These are phyloP conservation scores for Actinomortierella wolfii DNA, from an alignment of 371 early-diverging fungal genomes.

Conservation along the genomic window DNA sequence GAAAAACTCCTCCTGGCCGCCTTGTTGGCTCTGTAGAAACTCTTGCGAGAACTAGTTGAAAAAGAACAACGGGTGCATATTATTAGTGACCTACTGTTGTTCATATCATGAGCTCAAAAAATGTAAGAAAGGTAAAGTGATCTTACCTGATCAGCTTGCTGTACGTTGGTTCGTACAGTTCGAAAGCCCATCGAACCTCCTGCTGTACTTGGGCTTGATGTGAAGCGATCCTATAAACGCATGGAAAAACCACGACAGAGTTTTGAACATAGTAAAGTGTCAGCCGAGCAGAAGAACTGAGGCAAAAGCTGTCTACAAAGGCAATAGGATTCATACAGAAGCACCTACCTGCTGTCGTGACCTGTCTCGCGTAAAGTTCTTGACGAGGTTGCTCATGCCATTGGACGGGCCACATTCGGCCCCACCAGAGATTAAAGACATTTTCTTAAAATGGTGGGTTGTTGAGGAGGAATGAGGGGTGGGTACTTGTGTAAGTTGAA, in stretches of 20 bases:
- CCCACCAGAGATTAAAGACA: slow-evolving; percentile 52
- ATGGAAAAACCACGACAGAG: too few relatives aligned
- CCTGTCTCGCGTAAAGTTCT: slow-evolving; percentile 78
- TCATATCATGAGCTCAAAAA: too few relatives aligned
- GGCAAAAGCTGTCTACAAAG: slow-evolving; percentile 4
- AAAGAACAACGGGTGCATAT: slow-evolving; percentile 18
- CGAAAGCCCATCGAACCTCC: slow-evolving; percentile 61
- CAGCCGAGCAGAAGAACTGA: not conserved
- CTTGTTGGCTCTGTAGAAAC: slow-evolving; percentile 30
- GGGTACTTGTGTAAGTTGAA: too few relatives aligned
- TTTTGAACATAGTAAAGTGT: not conserved
- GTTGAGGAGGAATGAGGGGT: too few relatives aligned
- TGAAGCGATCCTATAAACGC: slow-evolving; percentile 66
- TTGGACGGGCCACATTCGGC: slow-evolving; percentile 84
- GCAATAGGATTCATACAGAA: not conserved
- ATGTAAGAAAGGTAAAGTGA: too few relatives aligned
- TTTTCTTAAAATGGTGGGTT: slow-evolving; percentile 28
- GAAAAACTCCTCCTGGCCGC: slow-evolving; percentile 49
- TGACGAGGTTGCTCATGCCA: slow-evolving; percentile 75
- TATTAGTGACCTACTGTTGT: too few relatives aligned
- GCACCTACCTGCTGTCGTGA: slow-evolving; percentile 76
- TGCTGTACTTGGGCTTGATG: slow-evolving; percentile 48
- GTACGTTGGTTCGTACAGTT: slow-evolving; percentile 36
- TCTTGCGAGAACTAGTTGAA: slow-evolving; percentile 53
- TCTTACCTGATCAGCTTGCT: slow-evolving; percentile 41